These are phyloP conservation scores for Cladosporium sp. DNA, from an alignment of 2,329 filamentous ascomycete genomes.

Conservation along the genomic window DNA sequence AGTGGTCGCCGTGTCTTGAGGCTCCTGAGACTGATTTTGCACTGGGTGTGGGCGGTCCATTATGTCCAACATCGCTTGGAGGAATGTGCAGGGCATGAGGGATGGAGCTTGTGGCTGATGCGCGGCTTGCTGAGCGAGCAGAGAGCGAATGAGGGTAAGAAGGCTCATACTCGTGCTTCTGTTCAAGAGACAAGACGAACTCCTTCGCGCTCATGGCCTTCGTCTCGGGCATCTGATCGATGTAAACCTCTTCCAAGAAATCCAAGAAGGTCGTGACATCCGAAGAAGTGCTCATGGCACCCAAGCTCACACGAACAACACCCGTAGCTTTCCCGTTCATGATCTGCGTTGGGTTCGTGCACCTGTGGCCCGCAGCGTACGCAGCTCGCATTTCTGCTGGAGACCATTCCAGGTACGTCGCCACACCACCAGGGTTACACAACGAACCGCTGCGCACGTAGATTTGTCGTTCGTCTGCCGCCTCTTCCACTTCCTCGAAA, in stretches of 20 bases:
- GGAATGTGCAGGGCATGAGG: constrained; percentile 5
- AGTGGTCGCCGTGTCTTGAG: background rate
- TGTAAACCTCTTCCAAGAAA: constrained; percentile 31
- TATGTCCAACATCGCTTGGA: background rate
- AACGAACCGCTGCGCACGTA: constrained; percentile 58
- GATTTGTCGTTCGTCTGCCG: constrained; percentile 53
- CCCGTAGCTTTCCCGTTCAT: constrained; percentile 55
- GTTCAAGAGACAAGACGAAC: background rate
- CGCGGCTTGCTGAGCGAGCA: constrained; percentile 7
- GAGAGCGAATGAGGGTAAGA: constrained; percentile 4
- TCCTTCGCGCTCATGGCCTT: background rate
- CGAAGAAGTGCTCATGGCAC: constrained; percentile 55
- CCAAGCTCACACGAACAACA: constrained; percentile 58
- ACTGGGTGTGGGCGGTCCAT: background rate
- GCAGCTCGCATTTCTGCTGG: constrained; percentile 53
- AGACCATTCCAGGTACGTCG: constrained; percentile 46
- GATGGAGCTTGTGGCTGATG: constrained; percentile 3
- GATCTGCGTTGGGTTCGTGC: constrained; percentile 51
- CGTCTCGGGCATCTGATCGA: constrained; percentile 14
- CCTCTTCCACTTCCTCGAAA: constrained; percentile 56
- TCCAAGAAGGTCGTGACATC: constrained; percentile 61
- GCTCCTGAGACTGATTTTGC: background rate
- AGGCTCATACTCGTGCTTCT: background rate
- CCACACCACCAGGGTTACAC: constrained; percentile 52
- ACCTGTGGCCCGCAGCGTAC: constrained; percentile 55